Evolutionary conservation across 2,329 filamentous ascomycete species (phyloP).

Genomic region (Ophiostoma novo-ulmi): DNA sequence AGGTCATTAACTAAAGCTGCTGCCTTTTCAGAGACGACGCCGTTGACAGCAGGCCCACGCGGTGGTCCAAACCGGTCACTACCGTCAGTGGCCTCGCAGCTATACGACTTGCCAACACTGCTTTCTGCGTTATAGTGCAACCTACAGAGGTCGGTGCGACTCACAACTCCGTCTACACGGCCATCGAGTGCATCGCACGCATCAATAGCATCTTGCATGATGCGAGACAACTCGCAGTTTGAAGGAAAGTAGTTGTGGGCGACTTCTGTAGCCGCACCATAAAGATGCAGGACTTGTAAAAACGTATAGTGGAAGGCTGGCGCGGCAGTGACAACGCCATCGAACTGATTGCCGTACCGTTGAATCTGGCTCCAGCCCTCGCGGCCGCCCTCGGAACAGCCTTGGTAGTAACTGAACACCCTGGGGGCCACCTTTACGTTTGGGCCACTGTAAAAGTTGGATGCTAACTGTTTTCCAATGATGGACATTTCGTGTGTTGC

Average conservation of each 20-base stretch:
- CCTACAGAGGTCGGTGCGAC: neutral
- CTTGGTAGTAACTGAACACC: slow-evolving; percentile 37
- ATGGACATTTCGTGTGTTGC: neutral
- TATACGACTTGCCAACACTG: neutral
- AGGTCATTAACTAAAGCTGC: neutral
- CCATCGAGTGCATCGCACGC: neutral
- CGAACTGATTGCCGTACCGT: slow-evolving; percentile 40
- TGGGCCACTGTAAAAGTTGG: neutral
- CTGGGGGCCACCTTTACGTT: neutral
- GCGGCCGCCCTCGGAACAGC: slow-evolving; percentile 45
- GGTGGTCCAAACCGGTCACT: neutral
- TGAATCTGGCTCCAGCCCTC: slow-evolving; percentile 46
- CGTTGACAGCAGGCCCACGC: neutral
- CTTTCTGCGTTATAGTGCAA: neutral
- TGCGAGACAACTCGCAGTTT: neutral
- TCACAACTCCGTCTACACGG: neutral
- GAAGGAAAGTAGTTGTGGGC: neutral
- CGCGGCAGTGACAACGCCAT: slow-evolving; percentile 35
- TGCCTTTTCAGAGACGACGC: neutral
- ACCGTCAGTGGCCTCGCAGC: neutral
- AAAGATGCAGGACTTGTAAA: neutral
- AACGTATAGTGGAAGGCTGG: neutral
- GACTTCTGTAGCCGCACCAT: neutral
- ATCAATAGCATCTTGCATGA: neutral
- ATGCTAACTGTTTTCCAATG: neutral